Evolutionary conservation across 495 filamentous ascomycete genomes (phyloP).

Genomic region (Xylaria longipes): DNA sequence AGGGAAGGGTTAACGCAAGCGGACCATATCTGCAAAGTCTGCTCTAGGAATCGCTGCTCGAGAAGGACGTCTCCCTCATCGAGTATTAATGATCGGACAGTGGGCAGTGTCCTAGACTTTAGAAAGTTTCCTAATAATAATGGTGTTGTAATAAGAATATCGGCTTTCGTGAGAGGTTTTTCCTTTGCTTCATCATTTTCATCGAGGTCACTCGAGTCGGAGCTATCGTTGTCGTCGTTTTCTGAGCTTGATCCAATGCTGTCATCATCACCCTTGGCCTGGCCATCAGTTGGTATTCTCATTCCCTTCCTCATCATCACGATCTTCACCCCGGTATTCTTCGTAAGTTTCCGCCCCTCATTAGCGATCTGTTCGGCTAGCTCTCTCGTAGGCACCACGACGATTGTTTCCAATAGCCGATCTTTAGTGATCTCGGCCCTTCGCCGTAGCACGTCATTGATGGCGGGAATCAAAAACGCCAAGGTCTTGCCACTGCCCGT

Average conservation of each 20-base stretch:
- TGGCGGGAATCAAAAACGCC: conserved; percentile 84
- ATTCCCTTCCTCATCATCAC: conserved; percentile 86
- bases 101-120: conserved; percentile 62
- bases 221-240: conserved; percentile 51
- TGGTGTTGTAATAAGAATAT: conserved; percentile 91
- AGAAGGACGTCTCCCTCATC: conserved; percentile 97
- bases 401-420: conserved; percentile 68
- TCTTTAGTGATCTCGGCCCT: conserved; percentile 49
- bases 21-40: conserved; percentile 87
- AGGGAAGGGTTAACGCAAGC: conserved; percentile 71
- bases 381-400: conserved; percentile 92
- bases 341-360: conserved; percentile 81
- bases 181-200: conserved; percentile 44
- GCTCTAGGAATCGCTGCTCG: conserved; percentile 87
- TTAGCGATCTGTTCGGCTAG: conserved; percentile 91
- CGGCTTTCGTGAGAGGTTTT: conserved; percentile 65
- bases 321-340: conserved; percentile 79
- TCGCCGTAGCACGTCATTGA: conserved; percentile 71
- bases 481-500: conserved; percentile 98
- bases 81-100: conserved; percentile 74
- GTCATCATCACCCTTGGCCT: conserved; percentile 39
- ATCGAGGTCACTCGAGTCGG: conserved; percentile 48
- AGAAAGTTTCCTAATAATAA: conserved; percentile 77
- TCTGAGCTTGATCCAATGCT: conserved; percentile 40
- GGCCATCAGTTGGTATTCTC: conserved; percentile 62